These are phyloP conservation scores for Stemphylium beticola DNA, from an alignment of 2,329 filamentous ascomycete genomes.

Conservation along the genomic window DNA sequence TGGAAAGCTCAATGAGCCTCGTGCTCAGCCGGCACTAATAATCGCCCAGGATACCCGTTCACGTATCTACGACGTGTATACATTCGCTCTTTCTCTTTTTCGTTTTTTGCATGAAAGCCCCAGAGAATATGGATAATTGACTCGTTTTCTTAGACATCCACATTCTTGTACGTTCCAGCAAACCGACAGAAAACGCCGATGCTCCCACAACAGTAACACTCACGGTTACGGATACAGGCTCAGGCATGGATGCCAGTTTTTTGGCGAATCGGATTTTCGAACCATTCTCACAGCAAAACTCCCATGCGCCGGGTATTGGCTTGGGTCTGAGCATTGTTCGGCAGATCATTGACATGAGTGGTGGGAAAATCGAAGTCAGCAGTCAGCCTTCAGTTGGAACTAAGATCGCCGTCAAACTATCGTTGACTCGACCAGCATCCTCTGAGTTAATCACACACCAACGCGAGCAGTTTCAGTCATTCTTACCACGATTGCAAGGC, in stretches of 20 bases:
- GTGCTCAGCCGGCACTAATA: not conserved
- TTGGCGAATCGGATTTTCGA: conserved; percentile 41
- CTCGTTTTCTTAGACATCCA: conserved; percentile 21
- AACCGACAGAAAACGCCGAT: not conserved
- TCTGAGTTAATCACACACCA: conserved; percentile 1
- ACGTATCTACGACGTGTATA: too few species aligned
- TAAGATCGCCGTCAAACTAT: conserved; percentile 26
- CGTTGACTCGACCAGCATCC: conserved; percentile 16
- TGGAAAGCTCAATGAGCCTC: not conserved
- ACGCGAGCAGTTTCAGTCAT: conserved; percentile 19
- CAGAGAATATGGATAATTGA: not conserved
- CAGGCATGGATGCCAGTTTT: conserved; percentile 44
- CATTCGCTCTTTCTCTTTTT: not conserved
- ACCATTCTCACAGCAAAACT: conserved; percentile 46
- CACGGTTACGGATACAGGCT: conserved; percentile 42
- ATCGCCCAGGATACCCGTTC: not conserved
- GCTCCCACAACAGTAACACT: conserved; percentile 39
- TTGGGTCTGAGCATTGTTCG: conserved; percentile 40
- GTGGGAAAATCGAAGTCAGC: conserved; percentile 38
- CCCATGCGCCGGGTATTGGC: conserved; percentile 28
- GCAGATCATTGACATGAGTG: conserved; percentile 36
- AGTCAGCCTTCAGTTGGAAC: conserved; percentile 28
- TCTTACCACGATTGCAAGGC: conserved; percentile 26
- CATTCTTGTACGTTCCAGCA: conserved; percentile 30
- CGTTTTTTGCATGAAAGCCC: not conserved